Evolutionary conservation across 768 basidiomycete species (phyloP).

Genomic region (Rhizopogon rudus): DNA sequence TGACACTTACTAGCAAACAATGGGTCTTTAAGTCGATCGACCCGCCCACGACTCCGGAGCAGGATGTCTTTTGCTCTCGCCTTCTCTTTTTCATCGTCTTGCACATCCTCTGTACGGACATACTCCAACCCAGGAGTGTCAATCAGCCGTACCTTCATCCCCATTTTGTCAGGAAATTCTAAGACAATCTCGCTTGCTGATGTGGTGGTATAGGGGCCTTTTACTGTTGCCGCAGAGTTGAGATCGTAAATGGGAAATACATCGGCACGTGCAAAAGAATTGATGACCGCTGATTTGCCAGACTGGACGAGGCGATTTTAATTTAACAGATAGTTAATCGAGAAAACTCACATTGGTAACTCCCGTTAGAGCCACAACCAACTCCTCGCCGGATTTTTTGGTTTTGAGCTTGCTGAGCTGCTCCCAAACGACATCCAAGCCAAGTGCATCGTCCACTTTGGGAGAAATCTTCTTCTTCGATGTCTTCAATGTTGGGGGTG

Average conservation of each 20-base stretch:
- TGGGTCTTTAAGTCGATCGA: conserved; percentile 84
- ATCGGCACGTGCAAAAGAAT: conserved; percentile 58
- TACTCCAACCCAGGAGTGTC: conserved; percentile 81
- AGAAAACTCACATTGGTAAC: conserved; percentile 62
- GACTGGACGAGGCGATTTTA: conserved; percentile 35
- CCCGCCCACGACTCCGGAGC: conserved; percentile 72
- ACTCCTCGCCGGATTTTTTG: conserved; percentile 40
- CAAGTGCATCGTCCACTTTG: conserved; percentile 53
- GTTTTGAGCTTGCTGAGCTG: conserved; percentile 43
- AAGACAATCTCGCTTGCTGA: conserved; percentile 57
- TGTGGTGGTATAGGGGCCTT: conserved; percentile 66
- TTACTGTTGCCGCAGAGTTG: conserved; percentile 41
- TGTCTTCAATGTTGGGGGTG: conserved; percentile 35
- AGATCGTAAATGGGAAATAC: conserved; percentile 52
- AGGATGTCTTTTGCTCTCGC: conserved; percentile 61
- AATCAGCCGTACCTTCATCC: conserved; percentile 54
- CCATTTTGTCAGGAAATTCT: conserved; percentile 36
- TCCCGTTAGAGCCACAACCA: conserved; percentile 80
- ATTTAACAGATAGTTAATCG: neutral
- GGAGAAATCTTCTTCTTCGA: conserved; percentile 33
- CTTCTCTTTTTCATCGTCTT: conserved; percentile 17
- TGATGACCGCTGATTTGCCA: conserved; percentile 84
- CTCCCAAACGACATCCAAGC: conserved; percentile 46
- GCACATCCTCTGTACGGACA: conserved; percentile 39
- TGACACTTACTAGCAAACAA: conserved; percentile 53